phyloP scores from a whole-genome alignment of 257 asterid genomes.

The Solanum commersonii region DNA sequence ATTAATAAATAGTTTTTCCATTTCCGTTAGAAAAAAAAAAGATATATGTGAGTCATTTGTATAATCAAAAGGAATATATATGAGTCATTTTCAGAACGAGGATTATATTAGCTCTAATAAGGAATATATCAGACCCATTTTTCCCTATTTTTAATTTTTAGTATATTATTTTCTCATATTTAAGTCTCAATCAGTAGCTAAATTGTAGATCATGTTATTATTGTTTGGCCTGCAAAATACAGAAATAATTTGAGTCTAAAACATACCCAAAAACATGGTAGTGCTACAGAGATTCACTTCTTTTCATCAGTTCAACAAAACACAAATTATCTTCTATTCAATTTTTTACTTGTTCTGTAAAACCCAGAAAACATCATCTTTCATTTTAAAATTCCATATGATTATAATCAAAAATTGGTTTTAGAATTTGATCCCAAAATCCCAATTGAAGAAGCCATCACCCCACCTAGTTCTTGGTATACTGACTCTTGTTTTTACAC shows the following conservation, averaged over 20 bases:
- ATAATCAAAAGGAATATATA: no score
- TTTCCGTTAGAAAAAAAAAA: no score
- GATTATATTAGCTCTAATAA: no score
- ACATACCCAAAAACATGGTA: no score
- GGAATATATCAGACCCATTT: no score
- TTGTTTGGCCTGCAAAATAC: neutral
- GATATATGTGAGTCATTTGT: no score
- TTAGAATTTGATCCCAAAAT: constrained; percentile 51
- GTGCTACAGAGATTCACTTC: neutral
- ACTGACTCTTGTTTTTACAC: constrained; percentile 51
- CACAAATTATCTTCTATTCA: neutral
- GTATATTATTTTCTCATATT: neutral
- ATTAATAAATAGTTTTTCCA: no score
- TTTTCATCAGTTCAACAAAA: neutral
- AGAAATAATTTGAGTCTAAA: neutral
- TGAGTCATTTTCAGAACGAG: no score
- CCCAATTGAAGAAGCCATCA: constrained; percentile 58
- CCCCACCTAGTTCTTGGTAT: constrained; percentile 86
- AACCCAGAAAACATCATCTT: neutral
- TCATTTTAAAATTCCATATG: neutral
- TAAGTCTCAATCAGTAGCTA: neutral
- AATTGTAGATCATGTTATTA: neutral
- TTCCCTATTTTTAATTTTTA: no score
- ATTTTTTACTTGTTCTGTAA: neutral
- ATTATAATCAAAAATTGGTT: constrained; percentile 16